Evolutionary conservation across 1,139 yeast genomes (phyloP).

Genomic region (Sugiyamaella pinicola): DNA sequence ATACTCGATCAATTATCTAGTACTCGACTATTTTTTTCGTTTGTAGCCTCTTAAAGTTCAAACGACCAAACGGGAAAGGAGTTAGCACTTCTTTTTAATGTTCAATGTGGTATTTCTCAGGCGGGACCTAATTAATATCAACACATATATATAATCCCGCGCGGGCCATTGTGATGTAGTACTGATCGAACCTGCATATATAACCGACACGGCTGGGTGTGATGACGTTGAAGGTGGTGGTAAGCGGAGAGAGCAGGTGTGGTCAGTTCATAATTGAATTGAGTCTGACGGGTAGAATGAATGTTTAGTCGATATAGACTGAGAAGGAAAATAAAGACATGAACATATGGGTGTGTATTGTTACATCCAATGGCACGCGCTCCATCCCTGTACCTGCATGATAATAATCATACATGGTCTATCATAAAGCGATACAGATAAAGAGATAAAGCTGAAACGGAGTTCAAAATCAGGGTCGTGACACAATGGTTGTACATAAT

Average conservation of each 20-base stretch:
- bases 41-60: conserved; percentile 6
- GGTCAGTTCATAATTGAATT: too few species aligned
- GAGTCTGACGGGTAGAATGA: too few species aligned
- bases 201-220: neutral
- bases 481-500: neutral
- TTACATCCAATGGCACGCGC: neutral
- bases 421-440: conserved; percentile 10
- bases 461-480: neutral
- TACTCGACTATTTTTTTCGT: conserved; percentile 7
- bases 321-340: too few species aligned
- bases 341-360: neutral
- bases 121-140: neutral
- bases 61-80: neutral
- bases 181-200: neutral
- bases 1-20: too few species aligned
- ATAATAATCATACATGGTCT: conserved; percentile 7
- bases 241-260: too few species aligned
- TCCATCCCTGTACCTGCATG: conserved; percentile 5
- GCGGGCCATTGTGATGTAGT: conserved; percentile 5
- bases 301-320: too few species aligned
- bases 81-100: neutral
- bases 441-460: neutral
- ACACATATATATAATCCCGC: conserved; percentile 7
- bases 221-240: conserved; percentile 4
- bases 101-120: neutral